Evolutionary conservation across 805 yeast genomes (phyloP), one percentile per base, ranked within the genome.

Genomic region (Barnettozyma californica): DNA sequence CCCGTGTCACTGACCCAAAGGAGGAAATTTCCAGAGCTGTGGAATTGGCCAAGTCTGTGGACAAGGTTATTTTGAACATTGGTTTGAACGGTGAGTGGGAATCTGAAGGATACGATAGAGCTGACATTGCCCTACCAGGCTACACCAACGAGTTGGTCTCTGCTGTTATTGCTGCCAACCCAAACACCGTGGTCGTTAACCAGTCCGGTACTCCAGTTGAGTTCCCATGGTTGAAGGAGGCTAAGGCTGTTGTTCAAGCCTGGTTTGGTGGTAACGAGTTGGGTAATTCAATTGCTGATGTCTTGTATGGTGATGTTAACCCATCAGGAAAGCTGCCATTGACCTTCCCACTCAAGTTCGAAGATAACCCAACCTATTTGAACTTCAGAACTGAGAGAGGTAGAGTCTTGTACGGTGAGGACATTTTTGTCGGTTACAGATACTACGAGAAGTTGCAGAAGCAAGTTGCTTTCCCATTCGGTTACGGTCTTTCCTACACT

Each of bases 131-230:
- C 41, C 66, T 79, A 25, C 86, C 86, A 25, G 73, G 75, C 14
- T 53, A 59, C 40, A 73, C 75, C 26, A 70, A 75, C 46, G 68
- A 71, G 41, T 68, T 81, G 50, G 68, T 80, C 29, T 62, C 56
- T 21, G 76, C 69, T 10, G 71, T 81, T 9, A 49, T 68, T 34
- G 64, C 64, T 27, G 83, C 68, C 19, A 78, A 79, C 54, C 69
- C 73, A 25, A 75, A 79, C 54, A 69, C 76, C 2, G 73, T 76
- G 11, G 69, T 80, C 27, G 81, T 81, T 23, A 70, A 75, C 55
- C 83, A 80, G 58, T 71, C 80, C 4, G 86, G 86, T 43, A 74
- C 83, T 18, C 85, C 86, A 0, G 82, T 80, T 9, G 71, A 76
- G 35, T 62, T 81, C 68, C 83, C 83, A 26, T 79, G 83, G 81